Conservation (phyloP, 441 rosid species). For the Macaranga tanarius region DNA sequence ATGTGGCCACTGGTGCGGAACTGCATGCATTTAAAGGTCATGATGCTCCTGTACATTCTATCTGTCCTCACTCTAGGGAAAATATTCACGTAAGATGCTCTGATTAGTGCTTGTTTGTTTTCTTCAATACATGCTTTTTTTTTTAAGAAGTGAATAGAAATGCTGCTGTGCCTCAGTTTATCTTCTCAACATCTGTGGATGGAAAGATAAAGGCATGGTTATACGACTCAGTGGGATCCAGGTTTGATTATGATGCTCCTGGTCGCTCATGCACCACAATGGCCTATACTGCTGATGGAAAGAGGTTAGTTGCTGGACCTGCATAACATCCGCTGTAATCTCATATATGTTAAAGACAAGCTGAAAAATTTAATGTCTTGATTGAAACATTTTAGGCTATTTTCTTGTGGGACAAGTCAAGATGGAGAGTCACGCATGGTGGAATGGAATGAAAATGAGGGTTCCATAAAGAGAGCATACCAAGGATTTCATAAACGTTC, state of each 20-base stretch:
- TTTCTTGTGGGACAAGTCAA: slow-evolving; percentile 73
- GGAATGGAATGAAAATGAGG: slow-evolving; percentile 82
- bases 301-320: slow-evolving; percentile 32
- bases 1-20: slow-evolving; percentile 42
- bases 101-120: slow-evolving; percentile 11
- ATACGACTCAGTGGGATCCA: slow-evolving; percentile 40
- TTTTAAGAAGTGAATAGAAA: neutral
- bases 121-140: neutral
- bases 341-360: neutral
- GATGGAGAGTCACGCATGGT: slow-evolving; percentile 68
- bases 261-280: slow-evolving; percentile 43
- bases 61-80: slow-evolving; percentile 55
- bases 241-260: slow-evolving; percentile 56
- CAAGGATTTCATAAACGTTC: slow-evolving; percentile 62
- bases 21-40: slow-evolving; percentile 56
- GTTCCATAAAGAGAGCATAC: slow-evolving; percentile 55
- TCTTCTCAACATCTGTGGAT: slow-evolving; percentile 62
- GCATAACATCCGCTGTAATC: neutral
- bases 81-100: slow-evolving; percentile 40
- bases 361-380: slow-evolving; percentile 12
- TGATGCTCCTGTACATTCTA: slow-evolving; percentile 53
- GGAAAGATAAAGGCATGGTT: slow-evolving; percentile 71
- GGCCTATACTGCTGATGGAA: slow-evolving; percentile 58
- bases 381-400: slow-evolving; percentile 39
- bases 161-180: slow-evolving; percentile 34